Percentiles rank a stretch among this genome's conserved stretches.
phyloP scores from a whole-genome alignment of 768 basidiomycete genomes.

The Termitomyces sp. region DNA sequence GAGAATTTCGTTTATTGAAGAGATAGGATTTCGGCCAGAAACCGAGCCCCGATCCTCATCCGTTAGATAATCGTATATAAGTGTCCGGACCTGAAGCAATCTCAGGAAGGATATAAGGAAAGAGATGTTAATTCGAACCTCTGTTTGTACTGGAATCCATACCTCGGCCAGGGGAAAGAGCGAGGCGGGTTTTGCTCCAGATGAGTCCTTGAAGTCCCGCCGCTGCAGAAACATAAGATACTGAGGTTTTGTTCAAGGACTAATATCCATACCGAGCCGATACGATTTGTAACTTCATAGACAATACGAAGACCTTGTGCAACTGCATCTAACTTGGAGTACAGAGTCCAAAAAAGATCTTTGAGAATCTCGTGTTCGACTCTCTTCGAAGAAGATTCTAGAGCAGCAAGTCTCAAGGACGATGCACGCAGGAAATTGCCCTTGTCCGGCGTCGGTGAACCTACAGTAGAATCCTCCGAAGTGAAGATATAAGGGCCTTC shows the following conservation, averaged over 20 bases:
- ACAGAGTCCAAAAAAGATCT: conserved; percentile 97
- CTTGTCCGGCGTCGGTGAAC: conserved; percentile 21
- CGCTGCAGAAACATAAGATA: conserved; percentile 44
- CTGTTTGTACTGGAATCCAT: conserved; percentile 84
- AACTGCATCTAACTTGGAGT: conserved; percentile 93
- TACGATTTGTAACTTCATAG: conserved; percentile 86
- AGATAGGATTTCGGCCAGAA: conserved; percentile 82
- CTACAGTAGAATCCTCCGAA: conserved; percentile 22
- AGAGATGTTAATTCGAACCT: conserved; percentile 46
- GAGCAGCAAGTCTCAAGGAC: conserved; percentile 59
- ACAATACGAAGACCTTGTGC: conserved; percentile 87
- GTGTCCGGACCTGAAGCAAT: conserved; percentile 61
- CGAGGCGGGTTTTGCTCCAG: conserved; percentile 69
- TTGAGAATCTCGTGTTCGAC: conserved; percentile 81
- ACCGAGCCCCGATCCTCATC: conserved; percentile 82
- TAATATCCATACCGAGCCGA: conserved; percentile 77
- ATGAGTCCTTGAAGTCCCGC: conserved; percentile 87
- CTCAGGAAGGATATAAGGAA: conserved; percentile 1
- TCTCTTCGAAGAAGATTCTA: conserved; percentile 70
- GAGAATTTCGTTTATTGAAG: conserved; percentile 91
- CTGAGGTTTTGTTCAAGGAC: neutral
- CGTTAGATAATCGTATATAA: conserved; percentile 88
- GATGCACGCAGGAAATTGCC: conserved; percentile 41
- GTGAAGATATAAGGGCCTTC: conserved; percentile 54
- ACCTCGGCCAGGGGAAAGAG: conserved; percentile 84